Conservation (phyloP, 805 yeast genomes). For the Saccharomycopsis sp. region DNA sequence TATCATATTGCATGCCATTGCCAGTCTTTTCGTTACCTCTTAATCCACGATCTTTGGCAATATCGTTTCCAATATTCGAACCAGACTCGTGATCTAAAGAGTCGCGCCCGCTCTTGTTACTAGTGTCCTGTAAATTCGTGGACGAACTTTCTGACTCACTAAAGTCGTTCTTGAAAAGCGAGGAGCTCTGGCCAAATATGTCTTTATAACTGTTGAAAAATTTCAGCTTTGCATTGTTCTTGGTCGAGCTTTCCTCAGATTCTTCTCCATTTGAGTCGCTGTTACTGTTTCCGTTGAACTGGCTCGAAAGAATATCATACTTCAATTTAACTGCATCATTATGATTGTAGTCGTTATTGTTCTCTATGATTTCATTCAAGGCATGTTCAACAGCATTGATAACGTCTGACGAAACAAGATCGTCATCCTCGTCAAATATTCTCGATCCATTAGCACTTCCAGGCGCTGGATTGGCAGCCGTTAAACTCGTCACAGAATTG, state of each 20-base stretch:
- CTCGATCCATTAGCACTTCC: neutral
- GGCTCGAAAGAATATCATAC: slow-evolving; percentile 9
- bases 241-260: neutral
- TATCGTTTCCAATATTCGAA: neutral
- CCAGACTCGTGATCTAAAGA: neutral
- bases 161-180: slow-evolving; percentile 10
- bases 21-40: neutral
- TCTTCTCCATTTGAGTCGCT: neutral
- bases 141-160: neutral
- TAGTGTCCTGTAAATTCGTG: neutral
- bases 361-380: slow-evolving; percentile 49
- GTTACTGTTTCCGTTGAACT: neutral
- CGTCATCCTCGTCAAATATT: slow-evolving; percentile 18
- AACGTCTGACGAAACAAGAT: slow-evolving; percentile 37
- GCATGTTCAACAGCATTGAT: slow-evolving; percentile 64
- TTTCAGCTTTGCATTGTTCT: neutral
- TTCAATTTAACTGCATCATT: slow-evolving; percentile 15
- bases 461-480: neutral
- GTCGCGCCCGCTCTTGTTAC: neutral
- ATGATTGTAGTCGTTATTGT: slow-evolving; percentile 19
- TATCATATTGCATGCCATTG: slow-evolving; percentile 23
- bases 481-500: slow-evolving; percentile 1
- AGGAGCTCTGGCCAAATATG: slow-evolving; percentile 9
- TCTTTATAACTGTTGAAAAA: slow-evolving; percentile 14
- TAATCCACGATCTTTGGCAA: neutral